A percentile compares a stretch with the other conserved stretches of the same genome.
Conservation (phyloP, 2,329 filamentous ascomycete genomes). For the Fusarium armeniacum region DNA sequence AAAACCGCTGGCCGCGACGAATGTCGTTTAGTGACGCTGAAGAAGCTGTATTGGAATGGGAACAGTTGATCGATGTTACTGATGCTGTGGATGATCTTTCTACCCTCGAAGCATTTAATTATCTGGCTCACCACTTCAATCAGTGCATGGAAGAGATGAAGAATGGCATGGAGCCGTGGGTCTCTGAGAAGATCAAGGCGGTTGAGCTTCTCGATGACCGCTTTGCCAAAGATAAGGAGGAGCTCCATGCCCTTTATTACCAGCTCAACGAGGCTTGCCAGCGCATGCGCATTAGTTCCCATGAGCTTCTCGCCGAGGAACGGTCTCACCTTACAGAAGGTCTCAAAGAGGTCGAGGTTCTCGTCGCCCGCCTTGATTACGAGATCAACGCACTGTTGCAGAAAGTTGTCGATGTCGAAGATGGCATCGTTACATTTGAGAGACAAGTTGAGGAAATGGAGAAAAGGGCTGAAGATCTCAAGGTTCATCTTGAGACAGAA, state of each 20-base stretch:
- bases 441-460: conserved; percentile 81
- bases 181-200: conserved; percentile 66
- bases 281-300: conserved; percentile 74
- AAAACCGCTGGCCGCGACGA: conserved; percentile 76
- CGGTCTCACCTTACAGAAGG: conserved; percentile 76
- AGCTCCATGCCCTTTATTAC: conserved; percentile 76
- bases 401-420: conserved; percentile 89
- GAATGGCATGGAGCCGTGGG: conserved; percentile 71
- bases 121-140: conserved; percentile 70
- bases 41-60: conserved; percentile 79
- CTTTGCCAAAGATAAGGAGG: conserved; percentile 73
- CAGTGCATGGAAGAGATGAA: conserved; percentile 66
- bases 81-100: conserved; percentile 51
- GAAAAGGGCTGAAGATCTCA: conserved; percentile 72
- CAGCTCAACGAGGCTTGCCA: conserved; percentile 79
- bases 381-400: conserved; percentile 85
- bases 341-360: conserved; percentile 82
- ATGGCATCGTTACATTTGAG: conserved; percentile 84
- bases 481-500: conserved; percentile 73
- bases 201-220: conserved; percentile 73
- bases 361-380: conserved; percentile 90
- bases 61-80: conserved; percentile 63
- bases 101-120: conserved; percentile 57
- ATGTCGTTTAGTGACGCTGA: conserved; percentile 83
- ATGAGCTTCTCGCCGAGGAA: conserved; percentile 78